Evolutionary conservation across 345 rosid species (phyloP), one percentile per base, ranked within the genome.

Genomic region (Populus nigra): DNA sequence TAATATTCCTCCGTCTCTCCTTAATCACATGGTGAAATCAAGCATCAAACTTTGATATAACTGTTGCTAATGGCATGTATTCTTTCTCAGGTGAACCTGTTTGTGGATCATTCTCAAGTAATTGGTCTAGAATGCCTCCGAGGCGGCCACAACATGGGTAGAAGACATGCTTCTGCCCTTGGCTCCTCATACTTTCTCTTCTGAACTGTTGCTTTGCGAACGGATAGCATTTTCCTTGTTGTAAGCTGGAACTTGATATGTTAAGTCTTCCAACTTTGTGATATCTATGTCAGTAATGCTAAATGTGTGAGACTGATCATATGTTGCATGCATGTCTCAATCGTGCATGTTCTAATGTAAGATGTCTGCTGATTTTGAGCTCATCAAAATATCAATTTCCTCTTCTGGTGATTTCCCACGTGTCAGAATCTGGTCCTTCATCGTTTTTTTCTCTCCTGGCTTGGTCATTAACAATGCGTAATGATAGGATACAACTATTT

Each of bases 81-180:
- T 79, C 76, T 57, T 79, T 77, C 76, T 72, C 90, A 93, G 97
- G 98, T 93, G 79, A 96, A 93, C 78, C 99, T 93, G 36, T 93
- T 91, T 55, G 94, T 93, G 57, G 97, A 93, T 85, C 98, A 91
- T 79, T 89, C 94, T 65, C 97, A 96, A 86, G 90, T 93, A 50
- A 92, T 90, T 89, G 90, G 90, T 83, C 84, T 96, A 22, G 97
- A 92, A 82, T 90, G 98, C 75, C 92, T 96, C 74, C 86, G 97
- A 22, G 97, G 96, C 71, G 96, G 96, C 71, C 85, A 81, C 68
- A 87, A 88, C 84, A 76, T 88, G 63, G 92, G 93, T 71, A 90
- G 79, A 84, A 84, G 84, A 71, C 88, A 91, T 67, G 65, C 74
- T 70, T 90, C 96, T 33, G 84, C 88, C 53, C 84, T 85, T 63